phyloP scores from a whole-genome alignment of 176 grass and related monocot genomes.

The Triticum aestivum region IWGSC_CS_RefSeq_v2.1 NC_057812.1:414352362-414352861 shows the following conservation, averaged over 20 bases:
- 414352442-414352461: no score
- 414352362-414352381: not conserved
- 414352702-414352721: not conserved
- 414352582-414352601: not conserved
- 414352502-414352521: no score
- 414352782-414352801: not conserved
- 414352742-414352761: not conserved
- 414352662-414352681: conserved; percentile 5
- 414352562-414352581: not conserved
- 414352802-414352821: not conserved
- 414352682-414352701: not conserved
- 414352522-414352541: no score
- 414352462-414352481: no score
- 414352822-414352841: not conserved
- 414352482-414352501: no score
- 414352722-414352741: not conserved
- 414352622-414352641: not conserved
- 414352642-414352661: not conserved
- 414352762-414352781: not conserved
- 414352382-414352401: not conserved
- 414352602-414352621: not conserved
- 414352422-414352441: not conserved
- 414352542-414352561: not conserved
- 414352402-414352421: not conserved
- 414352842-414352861: not conserved